phyloP scores from a whole-genome alignment of 805 yeast species.

The Danielozyma ontarioensis region DNA sequence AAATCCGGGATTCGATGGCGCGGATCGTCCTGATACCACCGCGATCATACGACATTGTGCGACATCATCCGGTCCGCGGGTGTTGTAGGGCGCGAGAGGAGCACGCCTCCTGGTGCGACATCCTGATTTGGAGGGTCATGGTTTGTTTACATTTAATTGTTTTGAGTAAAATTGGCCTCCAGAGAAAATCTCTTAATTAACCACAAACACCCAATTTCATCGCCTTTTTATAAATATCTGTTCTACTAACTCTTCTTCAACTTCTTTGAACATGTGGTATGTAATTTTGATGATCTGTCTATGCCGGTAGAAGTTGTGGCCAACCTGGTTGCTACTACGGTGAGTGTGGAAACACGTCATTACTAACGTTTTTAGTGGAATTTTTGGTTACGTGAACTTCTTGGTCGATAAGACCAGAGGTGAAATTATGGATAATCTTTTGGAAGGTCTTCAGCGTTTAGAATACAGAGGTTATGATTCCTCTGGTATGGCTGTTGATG shows the following conservation, averaged over 20 bases:
- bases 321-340: neutral
- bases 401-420: constrained; percentile 89
- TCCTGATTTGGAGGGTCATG: too few relatives aligned
- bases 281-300: neutral
- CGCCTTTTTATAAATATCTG: neutral
- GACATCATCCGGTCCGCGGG: too few relatives aligned
- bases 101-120: too few relatives aligned
- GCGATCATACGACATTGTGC: too few relatives aligned
- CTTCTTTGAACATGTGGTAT: neutral
- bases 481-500: constrained; percentile 93
- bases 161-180: neutral
- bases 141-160: neutral
- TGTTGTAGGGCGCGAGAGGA: too few relatives aligned
- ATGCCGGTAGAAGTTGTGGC: too few relatives aligned
- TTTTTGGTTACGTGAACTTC: constrained; percentile 96
- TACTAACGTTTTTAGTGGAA: constrained; percentile 59
- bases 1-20: too few relatives aligned
- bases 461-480: constrained; percentile 99
- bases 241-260: neutral
- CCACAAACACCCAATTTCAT: neutral
- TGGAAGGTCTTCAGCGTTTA: constrained; percentile 78
- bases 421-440: constrained; percentile 81
- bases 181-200: too few relatives aligned
- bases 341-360: neutral
- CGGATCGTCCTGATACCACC: too few relatives aligned